phyloP scores from a whole-genome alignment of 768 basidiomycete genomes.

The Lactarius trivialis region DNA sequence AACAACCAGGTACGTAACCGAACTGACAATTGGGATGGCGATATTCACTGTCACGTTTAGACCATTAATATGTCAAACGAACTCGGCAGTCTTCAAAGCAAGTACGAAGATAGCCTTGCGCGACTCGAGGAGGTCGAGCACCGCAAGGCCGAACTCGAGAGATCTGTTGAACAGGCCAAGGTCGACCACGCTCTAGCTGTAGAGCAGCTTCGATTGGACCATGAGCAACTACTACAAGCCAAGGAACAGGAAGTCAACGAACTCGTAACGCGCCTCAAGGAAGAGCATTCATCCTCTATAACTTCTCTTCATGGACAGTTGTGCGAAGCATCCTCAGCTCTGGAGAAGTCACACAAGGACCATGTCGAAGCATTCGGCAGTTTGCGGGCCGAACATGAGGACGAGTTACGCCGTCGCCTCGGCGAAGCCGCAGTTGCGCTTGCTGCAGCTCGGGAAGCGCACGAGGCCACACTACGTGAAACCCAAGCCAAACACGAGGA shows the following conservation, averaged over 20 bases:
- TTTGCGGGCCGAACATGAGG: slow-evolving; percentile 37
- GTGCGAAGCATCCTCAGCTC: slow-evolving; percentile 27
- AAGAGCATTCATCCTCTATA: slow-evolving; percentile 41
- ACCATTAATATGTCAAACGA: slow-evolving; percentile 84
- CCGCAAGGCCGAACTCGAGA: slow-evolving; percentile 50
- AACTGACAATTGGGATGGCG: background rate
- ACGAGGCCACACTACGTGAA: slow-evolving; percentile 46
- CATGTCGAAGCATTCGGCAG: slow-evolving; percentile 57
- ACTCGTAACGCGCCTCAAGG: slow-evolving; percentile 41
- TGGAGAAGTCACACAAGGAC: slow-evolving; percentile 39
- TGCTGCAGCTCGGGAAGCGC: slow-evolving; percentile 43
- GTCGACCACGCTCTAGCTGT: slow-evolving; percentile 44
- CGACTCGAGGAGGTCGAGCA: slow-evolving; percentile 49
- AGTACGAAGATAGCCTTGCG: slow-evolving; percentile 47
- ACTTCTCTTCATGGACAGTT: slow-evolving; percentile 30
- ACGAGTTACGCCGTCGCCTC: slow-evolving; percentile 42
- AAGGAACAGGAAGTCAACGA: slow-evolving; percentile 39
- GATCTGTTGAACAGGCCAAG: slow-evolving; percentile 44
- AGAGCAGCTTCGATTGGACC: slow-evolving; percentile 40
- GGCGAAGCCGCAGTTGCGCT: slow-evolving; percentile 49
- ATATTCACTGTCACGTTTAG: slow-evolving; percentile 33
- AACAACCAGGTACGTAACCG: slow-evolving; percentile 64
- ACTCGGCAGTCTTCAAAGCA: slow-evolving; percentile 63
- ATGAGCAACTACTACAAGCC: slow-evolving; percentile 38
- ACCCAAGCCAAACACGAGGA: slow-evolving; percentile 48